Evolutionary conservation across 352 stramenopile genomes (phyloP).

Genomic region (Phytopythium helicoides): DNA sequence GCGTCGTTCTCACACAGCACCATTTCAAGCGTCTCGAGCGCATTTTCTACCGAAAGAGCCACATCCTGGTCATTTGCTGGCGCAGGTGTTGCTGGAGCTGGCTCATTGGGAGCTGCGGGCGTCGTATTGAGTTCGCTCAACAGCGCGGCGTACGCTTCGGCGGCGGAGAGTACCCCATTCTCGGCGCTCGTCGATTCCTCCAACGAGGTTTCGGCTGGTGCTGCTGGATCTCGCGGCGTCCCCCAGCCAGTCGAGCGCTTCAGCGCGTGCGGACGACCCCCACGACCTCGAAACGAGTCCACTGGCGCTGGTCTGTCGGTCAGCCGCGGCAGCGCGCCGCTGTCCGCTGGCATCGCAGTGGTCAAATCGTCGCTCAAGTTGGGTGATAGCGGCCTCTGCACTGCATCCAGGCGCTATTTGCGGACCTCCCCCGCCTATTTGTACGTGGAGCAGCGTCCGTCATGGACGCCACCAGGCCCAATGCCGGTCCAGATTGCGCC

Average conservation of each 20-base stretch:
- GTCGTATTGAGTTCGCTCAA: not conserved
- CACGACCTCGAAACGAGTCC: not conserved
- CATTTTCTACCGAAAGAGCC: constrained; percentile 10
- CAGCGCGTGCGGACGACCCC: constrained; percentile 18
- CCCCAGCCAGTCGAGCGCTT: constrained; percentile 23
- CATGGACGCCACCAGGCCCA: no score
- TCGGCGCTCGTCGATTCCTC: not conserved
- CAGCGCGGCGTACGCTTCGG: not conserved
- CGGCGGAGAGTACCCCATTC: not conserved
- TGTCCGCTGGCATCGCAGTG: not conserved
- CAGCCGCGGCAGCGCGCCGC: constrained; percentile 1
- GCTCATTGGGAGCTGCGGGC: not conserved
- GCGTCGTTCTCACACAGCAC: constrained; percentile 18
- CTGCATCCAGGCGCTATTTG: no score
- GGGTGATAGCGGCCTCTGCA: no score
- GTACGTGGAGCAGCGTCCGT: no score
- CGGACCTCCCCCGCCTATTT: no score
- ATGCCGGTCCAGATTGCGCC: no score
- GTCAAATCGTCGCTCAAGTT: no score
- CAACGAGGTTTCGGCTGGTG: not conserved
- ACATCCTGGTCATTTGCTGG: not conserved
- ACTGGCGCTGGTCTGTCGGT: no score
- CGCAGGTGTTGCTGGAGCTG: no score
- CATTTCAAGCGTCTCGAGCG: constrained; percentile 21
- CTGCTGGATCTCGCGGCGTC: constrained; percentile 4